phyloP scores from a whole-genome alignment of 2,329 filamentous ascomycete species.

The Onygenales sp. region DNA sequence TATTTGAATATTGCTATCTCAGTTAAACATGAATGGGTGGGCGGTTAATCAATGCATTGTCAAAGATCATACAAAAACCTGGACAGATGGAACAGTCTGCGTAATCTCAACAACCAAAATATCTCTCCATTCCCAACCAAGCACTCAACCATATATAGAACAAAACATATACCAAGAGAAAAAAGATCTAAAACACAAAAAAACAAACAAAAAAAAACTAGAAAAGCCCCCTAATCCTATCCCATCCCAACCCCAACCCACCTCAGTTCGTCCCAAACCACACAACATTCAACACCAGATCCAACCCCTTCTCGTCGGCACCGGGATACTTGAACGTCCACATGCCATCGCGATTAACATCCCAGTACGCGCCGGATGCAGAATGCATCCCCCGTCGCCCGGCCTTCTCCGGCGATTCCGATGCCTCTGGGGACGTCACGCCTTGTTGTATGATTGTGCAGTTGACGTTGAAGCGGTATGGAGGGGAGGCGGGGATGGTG shows the following conservation, averaged over 20 bases:
- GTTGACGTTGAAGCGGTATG: slow-evolving; percentile 94
- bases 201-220: background rate
- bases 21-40: too few relatives aligned
- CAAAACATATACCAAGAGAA: background rate
- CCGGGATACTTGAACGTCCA: slow-evolving; percentile 43
- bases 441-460: slow-evolving; percentile 94
- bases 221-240: background rate
- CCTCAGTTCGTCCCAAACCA: slow-evolving; percentile 34
- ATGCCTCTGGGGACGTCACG: slow-evolving; percentile 52
- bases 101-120: background rate
- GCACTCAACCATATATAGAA: background rate
- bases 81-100: background rate
- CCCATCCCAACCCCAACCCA: background rate
- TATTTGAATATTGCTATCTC: too few relatives aligned
- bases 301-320: slow-evolving; percentile 37
- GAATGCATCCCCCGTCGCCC: slow-evolving; percentile 65
- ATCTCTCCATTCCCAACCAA: background rate
- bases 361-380: slow-evolving; percentile 42
- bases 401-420: slow-evolving; percentile 44
- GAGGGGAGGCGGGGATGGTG: slow-evolving; percentile 33
- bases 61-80: too few relatives aligned
- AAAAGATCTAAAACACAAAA: background rate
- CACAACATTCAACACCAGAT: slow-evolving; percentile 40
- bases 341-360: slow-evolving; percentile 43
- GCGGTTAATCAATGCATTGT: too few relatives aligned